These are phyloP conservation scores for Tilletiopsis washingtonensis DNA, from an alignment of 1,284 basidiomycete species.

Conservation along the genomic window DNA sequence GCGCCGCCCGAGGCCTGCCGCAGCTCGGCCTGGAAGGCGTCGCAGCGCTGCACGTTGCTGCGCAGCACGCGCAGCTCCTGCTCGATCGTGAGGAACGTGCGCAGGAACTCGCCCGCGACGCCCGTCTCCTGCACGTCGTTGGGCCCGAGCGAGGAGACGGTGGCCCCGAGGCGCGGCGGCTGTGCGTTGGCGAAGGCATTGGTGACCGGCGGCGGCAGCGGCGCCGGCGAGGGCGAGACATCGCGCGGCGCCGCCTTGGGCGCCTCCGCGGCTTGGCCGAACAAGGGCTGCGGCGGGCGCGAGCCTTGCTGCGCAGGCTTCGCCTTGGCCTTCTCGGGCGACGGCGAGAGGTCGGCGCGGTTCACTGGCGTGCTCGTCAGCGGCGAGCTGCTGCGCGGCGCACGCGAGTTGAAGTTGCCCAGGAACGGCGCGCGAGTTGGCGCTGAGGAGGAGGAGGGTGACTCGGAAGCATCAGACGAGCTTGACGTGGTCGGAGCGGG, in stretches of 20 bases:
- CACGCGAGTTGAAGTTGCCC: constrained; percentile 21
- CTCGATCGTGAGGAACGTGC: constrained; percentile 46
- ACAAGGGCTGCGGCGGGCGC: not conserved
- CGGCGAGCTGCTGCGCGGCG: constrained; percentile 27
- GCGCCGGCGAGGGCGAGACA: not conserved
- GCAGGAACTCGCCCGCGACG: constrained; percentile 38
- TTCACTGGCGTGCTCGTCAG: constrained; percentile 22
- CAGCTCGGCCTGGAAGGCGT: constrained; percentile 45
- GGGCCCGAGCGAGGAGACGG: constrained; percentile 4
- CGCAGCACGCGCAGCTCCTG: constrained; percentile 44
- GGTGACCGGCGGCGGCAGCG: not conserved
- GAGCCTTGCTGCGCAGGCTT: too few species aligned
- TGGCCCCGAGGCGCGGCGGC: constrained; percentile 10
- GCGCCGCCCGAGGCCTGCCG: constrained; percentile 15
- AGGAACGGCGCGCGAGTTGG: constrained; percentile 7
- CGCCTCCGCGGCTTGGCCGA: not conserved
- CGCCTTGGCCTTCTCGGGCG: constrained; percentile 17
- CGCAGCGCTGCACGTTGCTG: constrained; percentile 17
- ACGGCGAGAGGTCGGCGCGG: constrained; percentile 16
- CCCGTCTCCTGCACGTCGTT: constrained; percentile 33
- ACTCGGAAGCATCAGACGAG: too few species aligned
- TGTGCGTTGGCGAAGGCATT: not conserved
- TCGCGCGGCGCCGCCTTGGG: not conserved
- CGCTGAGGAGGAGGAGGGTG: constrained; percentile 4
- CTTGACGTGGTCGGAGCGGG: too few species aligned